phyloP scores from a whole-genome alignment of 2,329 filamentous ascomycete genomes.

The Colletotrichum musicola region DNA sequence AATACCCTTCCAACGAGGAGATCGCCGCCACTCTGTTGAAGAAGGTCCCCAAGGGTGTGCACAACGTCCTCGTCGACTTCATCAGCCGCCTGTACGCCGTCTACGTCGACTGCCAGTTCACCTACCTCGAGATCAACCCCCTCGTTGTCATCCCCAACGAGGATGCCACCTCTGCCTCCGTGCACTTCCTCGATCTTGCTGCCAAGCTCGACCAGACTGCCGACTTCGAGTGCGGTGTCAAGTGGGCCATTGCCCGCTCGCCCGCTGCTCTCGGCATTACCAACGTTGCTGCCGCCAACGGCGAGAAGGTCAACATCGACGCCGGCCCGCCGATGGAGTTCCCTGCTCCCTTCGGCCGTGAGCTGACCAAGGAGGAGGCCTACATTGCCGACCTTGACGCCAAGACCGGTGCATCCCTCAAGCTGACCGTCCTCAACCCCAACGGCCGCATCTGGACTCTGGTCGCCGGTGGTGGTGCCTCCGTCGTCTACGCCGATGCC shows the following conservation, averaged over 20 bases:
- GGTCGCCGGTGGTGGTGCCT: slow-evolving; percentile 98
- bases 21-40: slow-evolving; percentile 87
- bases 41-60: slow-evolving; percentile 94
- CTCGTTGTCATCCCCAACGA: slow-evolving; percentile 97
- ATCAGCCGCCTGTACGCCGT: slow-evolving; percentile 98
- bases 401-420: slow-evolving; percentile 98
- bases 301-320: slow-evolving; percentile 89
- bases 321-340: slow-evolving; percentile 99
- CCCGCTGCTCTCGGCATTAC: slow-evolving; percentile 89
- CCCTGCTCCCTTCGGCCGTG: slow-evolving; percentile 98
- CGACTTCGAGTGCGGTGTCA: slow-evolving; percentile 98
- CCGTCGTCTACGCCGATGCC: slow-evolving; percentile 98
- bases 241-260: slow-evolving; percentile 97
- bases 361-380: slow-evolving; percentile 98
- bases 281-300: slow-evolving; percentile 70
- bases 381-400: slow-evolving; percentile 99
- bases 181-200: slow-evolving; percentile 98
- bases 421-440: slow-evolving; percentile 95
- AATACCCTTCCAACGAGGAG: slow-evolving; percentile 96
- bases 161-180: slow-evolving; percentile 89
- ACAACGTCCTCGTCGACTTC: slow-evolving; percentile 99
- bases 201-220: slow-evolving; percentile 99
- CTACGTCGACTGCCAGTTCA: slow-evolving; percentile 99
- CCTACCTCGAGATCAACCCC: slow-evolving; percentile 99
- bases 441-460: slow-evolving; percentile 96